Evolutionary conservation across 306 rosid genomes (phyloP), one percentile per base, ranked within the genome.

Genomic region (Vigna reflexopilosa): DNA sequence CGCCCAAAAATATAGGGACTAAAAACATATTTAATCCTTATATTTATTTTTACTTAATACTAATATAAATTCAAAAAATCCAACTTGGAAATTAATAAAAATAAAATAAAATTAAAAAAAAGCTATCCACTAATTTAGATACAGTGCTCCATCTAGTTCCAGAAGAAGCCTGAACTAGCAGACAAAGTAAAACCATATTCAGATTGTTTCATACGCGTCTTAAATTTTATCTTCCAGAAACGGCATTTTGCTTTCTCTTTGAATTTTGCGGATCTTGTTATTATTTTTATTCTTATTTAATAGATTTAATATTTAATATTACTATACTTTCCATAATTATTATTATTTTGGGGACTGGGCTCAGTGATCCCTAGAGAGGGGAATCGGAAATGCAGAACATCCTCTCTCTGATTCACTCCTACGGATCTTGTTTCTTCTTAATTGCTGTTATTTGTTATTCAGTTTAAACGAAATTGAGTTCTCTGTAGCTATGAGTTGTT

Each of bases 401-500:
- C 69, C 71, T 67, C 76, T 72, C 71, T 73, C 75, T 17, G 12
- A 36, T 24, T 63, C 38, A 82, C 15, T 8, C 5, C 16, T 24
- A 14, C 14, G 65, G 59, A 66, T 71, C 73, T 77, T 72, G 4
- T 32, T 50, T 10, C 26, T 55, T 55, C 54, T 77, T 9, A 45
- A 13, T 54, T 36, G 1, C 9, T 28, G 5, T 30, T 54, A 5
- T 56, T 22, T 0, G 15, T 32, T 9, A 61, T 50, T 70, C 42
- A n/a, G 55, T 17, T 67, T 32, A 17, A 17, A 3, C 12, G 3
- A 11, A 28, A 62, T 28, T 62, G 0, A 30, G 24, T 65, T 28
- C 1, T 65, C 6, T 66, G 45, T 22, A 19, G 67, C 49, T 54
- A 86, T 86, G 89, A 72, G 85, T 48, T 86, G 89, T 34, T 86